Evolutionary conservation across 768 basidiomycete genomes (phyloP).

Genomic region (Termitomyces sp.): DNA sequence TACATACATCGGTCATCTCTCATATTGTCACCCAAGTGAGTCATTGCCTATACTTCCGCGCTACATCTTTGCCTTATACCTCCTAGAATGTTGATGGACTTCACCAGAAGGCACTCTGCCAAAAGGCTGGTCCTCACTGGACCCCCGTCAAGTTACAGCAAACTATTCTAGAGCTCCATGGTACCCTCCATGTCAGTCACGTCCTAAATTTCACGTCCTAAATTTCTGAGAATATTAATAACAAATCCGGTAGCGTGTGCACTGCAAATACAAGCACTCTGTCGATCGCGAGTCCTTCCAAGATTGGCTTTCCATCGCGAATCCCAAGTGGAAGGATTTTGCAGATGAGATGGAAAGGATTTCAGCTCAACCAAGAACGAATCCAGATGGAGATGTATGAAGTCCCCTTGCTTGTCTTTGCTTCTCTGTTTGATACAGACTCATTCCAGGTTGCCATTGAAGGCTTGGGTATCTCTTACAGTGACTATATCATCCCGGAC

Average conservation of each 20-base stretch:
- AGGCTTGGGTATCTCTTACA: constrained; percentile 61
- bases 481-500: constrained; percentile 72
- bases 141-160: constrained; percentile 29
- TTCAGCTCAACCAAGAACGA: constrained; percentile 64
- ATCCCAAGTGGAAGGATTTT: constrained; percentile 75
- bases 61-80: background rate
- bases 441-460: constrained; percentile 68
- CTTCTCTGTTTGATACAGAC: background rate
- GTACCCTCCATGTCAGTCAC: constrained; percentile 65
- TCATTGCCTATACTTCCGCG: constrained; percentile 11
- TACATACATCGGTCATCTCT: constrained; percentile 55
- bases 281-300: constrained; percentile 68
- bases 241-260: constrained; percentile 53
- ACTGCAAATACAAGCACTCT: constrained; percentile 70
- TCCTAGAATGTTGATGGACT: constrained; percentile 86
- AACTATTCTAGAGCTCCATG: constrained; percentile 80
- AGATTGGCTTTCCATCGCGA: constrained; percentile 59
- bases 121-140: constrained; percentile 23
- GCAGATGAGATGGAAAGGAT: constrained; percentile 57
- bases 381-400: constrained; percentile 89
- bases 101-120: constrained; percentile 70
- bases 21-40: constrained; percentile 73
- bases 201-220: background rate
- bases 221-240: background rate
- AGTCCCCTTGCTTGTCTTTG: constrained; percentile 10